phyloP scores from a whole-genome alignment of 306 rosid genomes.

The Neltuma alba region DNA sequence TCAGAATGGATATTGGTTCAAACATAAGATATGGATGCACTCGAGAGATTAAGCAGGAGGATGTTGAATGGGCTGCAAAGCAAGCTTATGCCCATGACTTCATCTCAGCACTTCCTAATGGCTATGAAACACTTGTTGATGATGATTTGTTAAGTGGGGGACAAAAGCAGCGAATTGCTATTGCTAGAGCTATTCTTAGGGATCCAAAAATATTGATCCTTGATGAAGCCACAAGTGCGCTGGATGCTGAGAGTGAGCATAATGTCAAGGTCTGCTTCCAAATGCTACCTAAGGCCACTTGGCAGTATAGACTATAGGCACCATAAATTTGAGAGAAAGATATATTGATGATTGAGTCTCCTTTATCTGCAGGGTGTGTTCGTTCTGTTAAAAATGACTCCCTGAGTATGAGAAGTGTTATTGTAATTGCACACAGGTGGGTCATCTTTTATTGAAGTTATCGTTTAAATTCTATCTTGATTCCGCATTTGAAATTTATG shows the following conservation, averaged over 20 bases:
- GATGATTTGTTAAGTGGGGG: slow-evolving; percentile 97
- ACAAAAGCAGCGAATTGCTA: slow-evolving; percentile 96
- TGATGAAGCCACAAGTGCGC: slow-evolving; percentile 96
- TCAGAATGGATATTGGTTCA: slow-evolving; percentile 82
- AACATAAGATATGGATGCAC: slow-evolving; percentile 91
- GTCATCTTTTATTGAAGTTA: slow-evolving; percentile 24
- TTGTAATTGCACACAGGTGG: slow-evolving; percentile 91
- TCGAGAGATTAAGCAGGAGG: slow-evolving; percentile 62
- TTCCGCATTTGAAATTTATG: slow-evolving; percentile 21
- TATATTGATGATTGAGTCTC: slow-evolving; percentile 35
- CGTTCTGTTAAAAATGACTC: slow-evolving; percentile 75
- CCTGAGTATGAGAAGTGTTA: slow-evolving; percentile 67
- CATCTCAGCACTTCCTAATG: slow-evolving; percentile 78
- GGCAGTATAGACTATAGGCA: background rate
- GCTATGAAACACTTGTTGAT: slow-evolving; percentile 84
- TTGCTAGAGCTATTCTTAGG: slow-evolving; percentile 93
- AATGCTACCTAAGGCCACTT: slow-evolving; percentile 6
- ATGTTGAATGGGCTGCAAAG: slow-evolving; percentile 95
- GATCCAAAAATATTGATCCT: slow-evolving; percentile 93
- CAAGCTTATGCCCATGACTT: slow-evolving; percentile 93
- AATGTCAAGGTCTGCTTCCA: slow-evolving; percentile 72
- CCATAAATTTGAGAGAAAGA: slow-evolving; percentile 6
- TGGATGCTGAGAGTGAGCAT: slow-evolving; percentile 96
- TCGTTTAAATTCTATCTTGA: slow-evolving; percentile 10
- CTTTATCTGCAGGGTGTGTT: slow-evolving; percentile 71